Evolutionary conservation across 192 early-diverging fungal species (phyloP), one percentile per base, ranked within the genome.

Genomic region (Backusella liffmaniae): DNA sequence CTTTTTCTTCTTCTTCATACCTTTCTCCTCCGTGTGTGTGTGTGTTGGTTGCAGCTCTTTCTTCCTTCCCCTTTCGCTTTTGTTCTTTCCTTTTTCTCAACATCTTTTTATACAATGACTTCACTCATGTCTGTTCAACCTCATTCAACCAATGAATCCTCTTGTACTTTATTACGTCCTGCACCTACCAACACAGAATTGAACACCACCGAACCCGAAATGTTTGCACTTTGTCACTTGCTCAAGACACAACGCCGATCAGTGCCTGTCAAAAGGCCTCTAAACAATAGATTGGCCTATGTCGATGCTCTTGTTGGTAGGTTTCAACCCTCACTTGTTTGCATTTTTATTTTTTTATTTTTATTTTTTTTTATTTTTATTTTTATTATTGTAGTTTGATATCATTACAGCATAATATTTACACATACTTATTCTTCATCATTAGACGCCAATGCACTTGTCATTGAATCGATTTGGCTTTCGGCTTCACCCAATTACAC

Each of bases 391-490:
- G 10, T 29, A 41, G 39, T 49, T 32, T 32, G 29, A 9, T 16
- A 44, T 71, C 4, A 66, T 18, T 34, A n/a, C 18, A 74, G 42
- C 42, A 44, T 44, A 44, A 73, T 46, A 30, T 36, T 32, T 67
- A 44, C 59, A 30, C 13, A 56, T 32, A 80, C 30, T 36, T 53
- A 59, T 36, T 73, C 15, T 23, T 73, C 15, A 29, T 32, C 34
- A 59, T 44, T 84, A 86, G 87, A 87, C 71, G 87, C 83, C 13
- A 83, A 83, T 71, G 82, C 86, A 16, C 77, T 88, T 16, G 84
- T 87, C 10, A 88, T 88, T 66, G 85, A 88, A 73, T 84, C 86
- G 42, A 87, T 87, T 66, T 88, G 87, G 87, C 74, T 78, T 53
- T 67, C 66, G 66, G 72, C 81, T 46, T 80, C 67, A 65, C 30